These are phyloP conservation scores for Globisporangium acanthophoron DNA, from an alignment of 352 stramenopile genomes.

Conservation along the genomic window DNA sequence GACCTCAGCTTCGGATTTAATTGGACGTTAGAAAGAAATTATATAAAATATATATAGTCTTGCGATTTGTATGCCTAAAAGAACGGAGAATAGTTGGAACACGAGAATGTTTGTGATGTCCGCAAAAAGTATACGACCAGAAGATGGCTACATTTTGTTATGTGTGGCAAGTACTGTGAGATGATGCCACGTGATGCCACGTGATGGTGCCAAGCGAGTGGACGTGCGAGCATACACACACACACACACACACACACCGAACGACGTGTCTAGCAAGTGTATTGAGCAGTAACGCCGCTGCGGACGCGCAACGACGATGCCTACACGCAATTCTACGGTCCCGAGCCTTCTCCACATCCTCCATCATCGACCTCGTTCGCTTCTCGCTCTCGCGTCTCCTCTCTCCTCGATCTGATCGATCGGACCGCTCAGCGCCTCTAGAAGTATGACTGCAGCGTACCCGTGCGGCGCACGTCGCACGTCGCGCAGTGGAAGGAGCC, in stretches of 20 bases:
- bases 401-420: no score
- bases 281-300: neutral
- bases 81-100: neutral
- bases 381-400: neutral
- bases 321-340: neutral
- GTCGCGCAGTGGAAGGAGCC: slow-evolving; percentile 89
- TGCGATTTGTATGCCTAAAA: neutral
- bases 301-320: neutral
- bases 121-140: neutral
- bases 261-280: neutral
- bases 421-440: slow-evolving; percentile 13
- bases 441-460: slow-evolving; percentile 86
- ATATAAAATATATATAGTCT: neutral
- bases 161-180: no score
- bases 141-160: neutral
- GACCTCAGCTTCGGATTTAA: neutral
- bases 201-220: neutral
- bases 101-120: neutral
- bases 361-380: neutral
- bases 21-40: neutral
- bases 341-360: neutral
- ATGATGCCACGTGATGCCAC: no score
- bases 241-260: neutral
- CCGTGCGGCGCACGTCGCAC: slow-evolving; percentile 78
- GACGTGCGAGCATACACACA: neutral